Conservation (phyloP, 139 green algal genomes). For the Chlamydomonas sphaeroides region DNA sequence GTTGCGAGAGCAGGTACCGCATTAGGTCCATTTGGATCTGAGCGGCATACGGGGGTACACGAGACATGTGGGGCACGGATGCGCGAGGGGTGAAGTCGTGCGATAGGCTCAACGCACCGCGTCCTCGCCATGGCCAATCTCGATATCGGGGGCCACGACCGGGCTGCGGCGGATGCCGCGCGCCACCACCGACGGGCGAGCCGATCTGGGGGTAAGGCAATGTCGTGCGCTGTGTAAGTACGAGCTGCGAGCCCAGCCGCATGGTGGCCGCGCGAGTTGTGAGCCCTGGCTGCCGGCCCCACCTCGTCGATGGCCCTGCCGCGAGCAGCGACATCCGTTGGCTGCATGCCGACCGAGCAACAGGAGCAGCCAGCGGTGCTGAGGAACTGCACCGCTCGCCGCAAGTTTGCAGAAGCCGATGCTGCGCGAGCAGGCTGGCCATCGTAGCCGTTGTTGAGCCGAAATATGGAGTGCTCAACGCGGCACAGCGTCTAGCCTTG, state of each 20-base stretch:
- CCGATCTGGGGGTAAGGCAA: slow-evolving; percentile 4
- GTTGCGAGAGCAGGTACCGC: slow-evolving; percentile 84
- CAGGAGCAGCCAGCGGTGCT: not conserved
- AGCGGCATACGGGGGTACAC: slow-evolving; percentile 41
- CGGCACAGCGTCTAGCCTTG: too few species aligned
- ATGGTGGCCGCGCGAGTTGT: too few species aligned
- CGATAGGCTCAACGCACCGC: slow-evolving; percentile 43
- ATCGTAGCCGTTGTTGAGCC: too few species aligned
- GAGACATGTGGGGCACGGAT: too few species aligned
- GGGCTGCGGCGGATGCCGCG: slow-evolving; percentile 60
- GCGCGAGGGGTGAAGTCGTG: too few species aligned
- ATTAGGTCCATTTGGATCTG: slow-evolving; percentile 82
- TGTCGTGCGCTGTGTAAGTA: too few species aligned
- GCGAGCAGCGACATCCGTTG: not conserved
- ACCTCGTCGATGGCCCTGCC: not conserved
- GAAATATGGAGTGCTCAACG: too few species aligned
- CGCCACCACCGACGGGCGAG: slow-evolving; percentile 46
- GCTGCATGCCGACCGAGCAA: not conserved
- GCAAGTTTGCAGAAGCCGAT: too few species aligned
- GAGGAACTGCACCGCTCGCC: not conserved
- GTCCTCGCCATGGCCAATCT: slow-evolving; percentile 57
- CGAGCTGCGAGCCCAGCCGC: too few species aligned
- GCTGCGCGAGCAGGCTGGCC: too few species aligned
- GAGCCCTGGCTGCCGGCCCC: not conserved
- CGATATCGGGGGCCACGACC: slow-evolving; percentile 67